Evolutionary conservation across 2,329 filamentous ascomycete species (phyloP).

Genomic region (Fusarium lateritium): DNA sequence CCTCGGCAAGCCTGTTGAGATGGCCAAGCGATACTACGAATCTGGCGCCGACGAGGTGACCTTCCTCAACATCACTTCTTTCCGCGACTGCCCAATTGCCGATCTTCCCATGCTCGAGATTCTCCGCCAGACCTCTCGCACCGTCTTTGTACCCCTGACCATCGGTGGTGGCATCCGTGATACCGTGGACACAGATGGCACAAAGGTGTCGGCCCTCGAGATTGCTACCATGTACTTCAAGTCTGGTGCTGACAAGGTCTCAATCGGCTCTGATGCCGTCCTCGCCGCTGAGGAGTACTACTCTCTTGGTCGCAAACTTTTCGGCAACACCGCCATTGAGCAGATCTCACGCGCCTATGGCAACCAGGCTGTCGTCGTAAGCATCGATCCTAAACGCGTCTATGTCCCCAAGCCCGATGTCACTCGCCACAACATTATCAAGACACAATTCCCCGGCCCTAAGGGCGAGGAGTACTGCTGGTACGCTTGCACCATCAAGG

Average conservation of each 20-base stretch:
- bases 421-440: constrained; percentile 79
- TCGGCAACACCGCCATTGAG: constrained; percentile 92
- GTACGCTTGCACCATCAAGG: constrained; percentile 98
- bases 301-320: constrained; percentile 75
- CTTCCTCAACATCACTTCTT: constrained; percentile 98
- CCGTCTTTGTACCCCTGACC: constrained; percentile 95
- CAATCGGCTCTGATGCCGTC: constrained; percentile 95
- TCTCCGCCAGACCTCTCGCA: constrained; percentile 85
- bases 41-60: constrained; percentile 97
- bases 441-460: constrained; percentile 78
- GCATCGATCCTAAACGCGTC: constrained; percentile 91
- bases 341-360: constrained; percentile 95
- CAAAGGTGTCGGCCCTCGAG: constrained; percentile 87
- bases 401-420: constrained; percentile 84
- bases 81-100: constrained; percentile 92
- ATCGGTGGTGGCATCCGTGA: constrained; percentile 97
- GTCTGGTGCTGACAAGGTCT: constrained; percentile 96
- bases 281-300: constrained; percentile 94
- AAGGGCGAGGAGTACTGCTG: constrained; percentile 87
- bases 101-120: constrained; percentile 98
- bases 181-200: constrained; percentile 89
- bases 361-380: constrained; percentile 96
- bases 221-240: constrained; percentile 98
- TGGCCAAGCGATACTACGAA: constrained; percentile 94
- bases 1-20: constrained; percentile 95